Evolutionary conservation across 805 yeast genomes (phyloP).

Genomic region (Monosporozyma solicola): DNA sequence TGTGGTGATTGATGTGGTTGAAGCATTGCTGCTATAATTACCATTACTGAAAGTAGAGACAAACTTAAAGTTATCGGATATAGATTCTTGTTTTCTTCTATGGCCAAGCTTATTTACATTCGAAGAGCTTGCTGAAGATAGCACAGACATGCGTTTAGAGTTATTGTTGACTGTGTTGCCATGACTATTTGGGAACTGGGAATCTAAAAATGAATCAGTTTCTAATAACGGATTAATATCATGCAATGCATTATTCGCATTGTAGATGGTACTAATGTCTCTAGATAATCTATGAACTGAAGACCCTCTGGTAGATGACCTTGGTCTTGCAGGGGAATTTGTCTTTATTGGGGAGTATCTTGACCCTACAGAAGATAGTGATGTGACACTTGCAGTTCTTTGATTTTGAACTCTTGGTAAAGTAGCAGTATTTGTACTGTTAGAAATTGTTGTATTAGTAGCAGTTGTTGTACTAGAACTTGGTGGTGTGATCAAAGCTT

Average conservation of each 20-base stretch:
- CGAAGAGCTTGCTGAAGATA: constrained; percentile 1
- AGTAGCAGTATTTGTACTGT: constrained; percentile 5
- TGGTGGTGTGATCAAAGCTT: constrained; percentile 1
- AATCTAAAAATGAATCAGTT: constrained; percentile 16
- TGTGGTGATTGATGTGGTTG: not conserved
- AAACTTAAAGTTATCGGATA: constrained; percentile 16
- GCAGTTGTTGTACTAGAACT: not conserved
- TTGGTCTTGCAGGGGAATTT: constrained; percentile 25
- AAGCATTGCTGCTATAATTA: not conserved
- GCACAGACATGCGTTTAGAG: not conserved
- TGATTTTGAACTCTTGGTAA: constrained; percentile 5
- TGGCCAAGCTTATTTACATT: constrained; percentile 12
- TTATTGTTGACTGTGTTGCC: not conserved
- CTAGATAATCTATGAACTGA: constrained; percentile 21
- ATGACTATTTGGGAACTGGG: constrained; percentile 8
- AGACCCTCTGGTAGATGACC: constrained; percentile 23
- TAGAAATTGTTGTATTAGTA: not conserved
- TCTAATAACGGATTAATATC: constrained; percentile 3
- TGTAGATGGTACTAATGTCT: constrained; percentile 19
- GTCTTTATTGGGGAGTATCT: constrained; percentile 26
- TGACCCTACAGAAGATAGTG: constrained; percentile 18
- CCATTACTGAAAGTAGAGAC: not conserved
- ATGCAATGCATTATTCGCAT: constrained; percentile 10
- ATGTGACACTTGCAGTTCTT: constrained; percentile 17
- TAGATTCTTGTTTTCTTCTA: constrained; percentile 26